Evolutionary conservation across 441 rosid genomes (phyloP).

Genomic region (Aleurites moluccanus): DNA sequence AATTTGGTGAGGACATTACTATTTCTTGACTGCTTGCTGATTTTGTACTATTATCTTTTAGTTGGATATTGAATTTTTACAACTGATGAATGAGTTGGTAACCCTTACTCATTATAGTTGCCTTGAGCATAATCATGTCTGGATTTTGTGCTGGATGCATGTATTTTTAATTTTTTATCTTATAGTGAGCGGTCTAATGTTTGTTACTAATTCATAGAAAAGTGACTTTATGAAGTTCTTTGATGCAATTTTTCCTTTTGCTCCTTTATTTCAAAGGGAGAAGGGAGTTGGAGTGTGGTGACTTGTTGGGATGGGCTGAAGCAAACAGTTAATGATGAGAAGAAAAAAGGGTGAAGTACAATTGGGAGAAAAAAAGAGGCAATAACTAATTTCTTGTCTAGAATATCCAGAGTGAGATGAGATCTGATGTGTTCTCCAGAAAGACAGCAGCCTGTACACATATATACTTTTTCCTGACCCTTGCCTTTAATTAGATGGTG

Average conservation of each 20-base stretch:
- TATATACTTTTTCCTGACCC: background rate
- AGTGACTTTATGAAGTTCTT: background rate
- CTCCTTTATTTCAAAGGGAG: background rate
- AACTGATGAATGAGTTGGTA: background rate
- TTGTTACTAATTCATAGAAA: background rate
- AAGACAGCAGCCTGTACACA: background rate
- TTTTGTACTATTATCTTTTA: background rate
- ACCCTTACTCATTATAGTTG: background rate
- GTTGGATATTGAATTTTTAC: background rate
- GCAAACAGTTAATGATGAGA: background rate
- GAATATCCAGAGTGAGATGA: background rate
- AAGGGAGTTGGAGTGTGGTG: background rate
- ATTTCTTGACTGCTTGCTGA: background rate
- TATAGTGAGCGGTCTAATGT: background rate
- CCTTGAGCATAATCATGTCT: background rate
- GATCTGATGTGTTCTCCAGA: background rate
- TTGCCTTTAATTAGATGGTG: constrained; percentile 3
- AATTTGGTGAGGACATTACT: background rate
- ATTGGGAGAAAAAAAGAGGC: background rate
- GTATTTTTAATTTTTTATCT: background rate
- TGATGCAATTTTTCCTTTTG: background rate
- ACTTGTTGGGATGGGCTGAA: background rate
- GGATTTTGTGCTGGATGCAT: background rate
- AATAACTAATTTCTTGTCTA: background rate
- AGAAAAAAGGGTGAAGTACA: background rate